Evolutionary conservation across 1,284 basidiomycete genomes (phyloP).

Genomic region (Neonothopanus nambi): DNA sequence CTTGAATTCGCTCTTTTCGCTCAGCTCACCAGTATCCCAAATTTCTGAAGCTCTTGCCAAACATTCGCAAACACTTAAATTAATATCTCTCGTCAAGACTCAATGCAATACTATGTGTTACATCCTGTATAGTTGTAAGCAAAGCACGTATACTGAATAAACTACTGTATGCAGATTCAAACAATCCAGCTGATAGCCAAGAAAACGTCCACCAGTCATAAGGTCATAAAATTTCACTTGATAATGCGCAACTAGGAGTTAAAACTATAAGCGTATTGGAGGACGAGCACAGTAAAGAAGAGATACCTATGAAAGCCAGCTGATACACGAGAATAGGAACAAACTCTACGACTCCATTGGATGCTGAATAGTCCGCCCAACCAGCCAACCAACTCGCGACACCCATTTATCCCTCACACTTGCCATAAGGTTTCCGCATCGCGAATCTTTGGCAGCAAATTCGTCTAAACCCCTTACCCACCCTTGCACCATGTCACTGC

Average conservation of each 20-base stretch:
- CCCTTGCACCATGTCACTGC: slow-evolving; percentile 59
- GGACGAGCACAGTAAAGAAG: neutral
- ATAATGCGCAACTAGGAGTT: no score
- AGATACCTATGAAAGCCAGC: neutral
- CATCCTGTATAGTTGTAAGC: neutral
- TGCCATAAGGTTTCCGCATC: slow-evolving; percentile 52
- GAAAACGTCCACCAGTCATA: no score
- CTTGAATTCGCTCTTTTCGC: neutral
- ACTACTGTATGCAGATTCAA: no score
- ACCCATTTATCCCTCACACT: slow-evolving; percentile 71
- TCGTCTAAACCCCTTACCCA: slow-evolving; percentile 72
- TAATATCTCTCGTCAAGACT: no score
- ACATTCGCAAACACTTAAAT: slow-evolving; percentile 5
- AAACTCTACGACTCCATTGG: slow-evolving; percentile 49
- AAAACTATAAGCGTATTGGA: no score
- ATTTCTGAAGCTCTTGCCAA: neutral
- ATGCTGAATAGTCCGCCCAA: slow-evolving; percentile 53
- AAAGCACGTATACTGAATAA: no score
- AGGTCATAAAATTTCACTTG: no score
- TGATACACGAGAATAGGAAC: no score
- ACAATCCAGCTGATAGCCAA: no score
- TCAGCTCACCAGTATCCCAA: neutral
- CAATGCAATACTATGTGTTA: neutral
- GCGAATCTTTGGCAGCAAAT: slow-evolving; percentile 52
- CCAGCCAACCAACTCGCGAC: slow-evolving; percentile 72